Base-by-base conservation (phyloP, 2,329 filamentous ascomycete genomes). In the Alternaria viburni region DNA sequence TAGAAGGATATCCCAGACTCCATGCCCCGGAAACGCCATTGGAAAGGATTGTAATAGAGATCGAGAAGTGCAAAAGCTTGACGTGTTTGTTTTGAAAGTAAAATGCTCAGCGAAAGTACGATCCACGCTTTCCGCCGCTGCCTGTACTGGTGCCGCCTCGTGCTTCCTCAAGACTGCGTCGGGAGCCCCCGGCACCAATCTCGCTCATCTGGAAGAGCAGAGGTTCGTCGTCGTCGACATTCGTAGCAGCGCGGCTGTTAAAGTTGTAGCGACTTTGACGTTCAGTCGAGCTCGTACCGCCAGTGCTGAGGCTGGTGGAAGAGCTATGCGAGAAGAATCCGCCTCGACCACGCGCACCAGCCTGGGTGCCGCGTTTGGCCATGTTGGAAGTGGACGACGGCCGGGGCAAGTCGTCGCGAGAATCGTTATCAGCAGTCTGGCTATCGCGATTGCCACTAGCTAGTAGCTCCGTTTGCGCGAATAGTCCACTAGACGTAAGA, bases 191-290 rank as follows among this genome's bases (percentile, higher is more conserved):
- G 6, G 73, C 67, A 68, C 89, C 88, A 74, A 92, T 86, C 77
- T 93, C 90, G 36, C 89, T 91, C 84, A 93, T 88, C 66, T 90
- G 89, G 77, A 93, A 93, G 10, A 93, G 83, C 10, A 93, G 78
- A 0, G 89, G 89, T 72, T 93, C 90, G 58, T 91, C 90, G 63
- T 91, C 89, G 23, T 87, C 84, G 9, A 71, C 43, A n/a, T 81
- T 78, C 0, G 76, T 74, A 2, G 67, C 78, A 15, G 75, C 69
- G 21, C 81, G 79, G 44, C 83, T 81, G 1, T 81, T 79, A 50
- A 83, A 82, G 59, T 83, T 85, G 59, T 83, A 81, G 55, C 84
- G 73, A 55, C 69, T 78, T 12, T 74, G 74, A 12, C 76, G 74
- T 45, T 78, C 77, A 3, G 76, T 78, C 1, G 76, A 77, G 61